phyloP scores from a whole-genome alignment of 176 grass and related monocot species.

The Phyllostachys edulis region DNA sequence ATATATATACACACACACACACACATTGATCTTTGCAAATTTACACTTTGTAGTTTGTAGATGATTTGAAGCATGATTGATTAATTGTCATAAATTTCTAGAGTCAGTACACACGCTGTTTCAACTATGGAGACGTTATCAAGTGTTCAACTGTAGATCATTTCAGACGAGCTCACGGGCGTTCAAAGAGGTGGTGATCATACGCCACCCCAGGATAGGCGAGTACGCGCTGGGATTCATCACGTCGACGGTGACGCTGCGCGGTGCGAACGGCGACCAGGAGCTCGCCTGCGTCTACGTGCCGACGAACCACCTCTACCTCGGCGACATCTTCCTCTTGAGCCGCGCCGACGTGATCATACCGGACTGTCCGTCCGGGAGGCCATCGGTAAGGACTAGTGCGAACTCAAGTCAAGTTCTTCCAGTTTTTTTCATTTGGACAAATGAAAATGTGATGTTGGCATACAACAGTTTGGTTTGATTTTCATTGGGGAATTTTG shows the following conservation, averaged over 20 bases:
- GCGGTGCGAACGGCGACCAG: slow-evolving; percentile 34
- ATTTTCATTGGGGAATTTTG: background rate
- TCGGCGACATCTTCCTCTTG: slow-evolving; percentile 72
- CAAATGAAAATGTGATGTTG: background rate
- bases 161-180: slow-evolving; percentile 61
- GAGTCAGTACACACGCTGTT: background rate
- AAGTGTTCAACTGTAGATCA: background rate
- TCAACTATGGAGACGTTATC: background rate
- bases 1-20: background rate
- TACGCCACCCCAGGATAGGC: slow-evolving; percentile 65
- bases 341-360: slow-evolving; percentile 58
- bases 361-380: slow-evolving; percentile 64
- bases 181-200: slow-evolving; percentile 85
- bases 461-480: background rate
- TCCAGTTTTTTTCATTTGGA: background rate
- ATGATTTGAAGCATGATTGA: background rate
- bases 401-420: background rate
- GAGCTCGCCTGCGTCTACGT: slow-evolving; percentile 72
- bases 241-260: slow-evolving; percentile 64
- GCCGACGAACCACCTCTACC: slow-evolving; percentile 77
- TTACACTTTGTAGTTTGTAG: background rate
- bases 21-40: background rate
- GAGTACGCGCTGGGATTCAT: slow-evolving; percentile 83
- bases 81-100: background rate
- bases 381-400: slow-evolving; percentile 54